These are phyloP conservation scores for Microstegium vimineum DNA, from an alignment of 176 grass and related monocot species.

Conservation along the genomic window DNA sequence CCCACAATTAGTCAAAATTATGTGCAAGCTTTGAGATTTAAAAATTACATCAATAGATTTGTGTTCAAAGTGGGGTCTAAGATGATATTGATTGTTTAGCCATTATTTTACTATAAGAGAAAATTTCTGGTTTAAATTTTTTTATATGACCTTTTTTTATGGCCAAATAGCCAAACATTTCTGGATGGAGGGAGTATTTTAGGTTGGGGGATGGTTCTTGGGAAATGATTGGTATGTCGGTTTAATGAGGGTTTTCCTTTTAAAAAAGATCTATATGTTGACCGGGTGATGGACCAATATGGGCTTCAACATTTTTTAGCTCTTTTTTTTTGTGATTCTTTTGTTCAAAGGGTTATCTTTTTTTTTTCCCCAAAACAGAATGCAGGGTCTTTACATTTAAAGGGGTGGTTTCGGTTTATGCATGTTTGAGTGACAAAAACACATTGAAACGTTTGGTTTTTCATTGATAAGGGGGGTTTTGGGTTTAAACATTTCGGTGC, in stretches of 20 bases:
- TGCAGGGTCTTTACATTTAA: constrained; percentile 47
- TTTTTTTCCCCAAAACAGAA: constrained; percentile 29
- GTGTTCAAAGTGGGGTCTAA: too few relatives aligned
- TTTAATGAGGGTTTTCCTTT: background rate
- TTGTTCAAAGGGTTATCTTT: background rate
- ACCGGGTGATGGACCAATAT: constrained; percentile 36
- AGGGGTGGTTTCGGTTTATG: constrained; percentile 35
- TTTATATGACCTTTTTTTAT: too few relatives aligned
- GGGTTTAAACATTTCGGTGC: constrained; percentile 25
- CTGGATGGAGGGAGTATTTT: too few relatives aligned
- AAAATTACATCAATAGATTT: too few relatives aligned
- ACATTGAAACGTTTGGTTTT: constrained; percentile 73
- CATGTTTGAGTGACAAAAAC: constrained; percentile 59
- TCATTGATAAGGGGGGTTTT: constrained; percentile 73
- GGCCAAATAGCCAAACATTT: too few relatives aligned
- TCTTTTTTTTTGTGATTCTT: background rate
- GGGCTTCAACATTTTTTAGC: background rate
- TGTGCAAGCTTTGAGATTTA: too few relatives aligned
- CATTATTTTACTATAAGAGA: too few relatives aligned
- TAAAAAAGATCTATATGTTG: constrained; percentile 28
- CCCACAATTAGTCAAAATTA: too few relatives aligned
- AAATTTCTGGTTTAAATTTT: too few relatives aligned
- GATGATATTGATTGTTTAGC: too few relatives aligned
- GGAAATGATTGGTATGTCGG: constrained; percentile 1
- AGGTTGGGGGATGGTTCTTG: constrained; percentile 20